Evolutionary conservation across 257 asterid species (phyloP).

Genomic region (Paraleonurus japonicus): DNA sequence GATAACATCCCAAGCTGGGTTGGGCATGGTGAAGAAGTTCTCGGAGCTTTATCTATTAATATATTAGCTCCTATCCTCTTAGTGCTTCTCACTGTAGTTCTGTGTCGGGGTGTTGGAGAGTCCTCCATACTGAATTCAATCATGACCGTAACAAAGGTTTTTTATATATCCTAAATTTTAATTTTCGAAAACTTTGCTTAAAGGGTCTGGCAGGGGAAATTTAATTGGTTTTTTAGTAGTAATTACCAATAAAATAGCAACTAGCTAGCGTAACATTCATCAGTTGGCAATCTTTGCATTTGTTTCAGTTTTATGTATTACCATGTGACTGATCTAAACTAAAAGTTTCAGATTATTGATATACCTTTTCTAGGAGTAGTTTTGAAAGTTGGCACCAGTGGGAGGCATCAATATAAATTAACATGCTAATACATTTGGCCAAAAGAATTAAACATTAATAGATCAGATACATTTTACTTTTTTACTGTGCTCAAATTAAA

Average conservation of each 20-base stretch:
- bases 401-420: conserved; percentile 7
- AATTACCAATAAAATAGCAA: neutral
- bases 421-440: conserved; percentile 2
- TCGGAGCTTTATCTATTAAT: conserved; percentile 74
- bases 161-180: conserved; percentile 18
- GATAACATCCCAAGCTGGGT: conserved; percentile 85
- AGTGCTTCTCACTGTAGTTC: conserved; percentile 69
- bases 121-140: conserved; percentile 71
- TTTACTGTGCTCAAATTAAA: neutral
- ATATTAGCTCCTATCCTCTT: conserved; percentile 83
- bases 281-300: neutral
- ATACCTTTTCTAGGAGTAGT: neutral
- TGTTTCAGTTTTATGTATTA: neutral
- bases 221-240: neutral
- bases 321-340: conserved; percentile 1
- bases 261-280: neutral
- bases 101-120: conserved; percentile 91
- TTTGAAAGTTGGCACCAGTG: conserved; percentile 1
- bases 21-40: conserved; percentile 88
- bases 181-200: conserved; percentile 6
- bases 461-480: neutral
- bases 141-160: conserved; percentile 87
- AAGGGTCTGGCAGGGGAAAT: conserved; percentile 10
- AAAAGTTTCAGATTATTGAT: conserved; percentile 1
- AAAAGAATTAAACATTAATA: neutral